Evolutionary conservation across 31 red algal species (phyloP).

Genomic region (Bonnemaisonia californica): DNA sequence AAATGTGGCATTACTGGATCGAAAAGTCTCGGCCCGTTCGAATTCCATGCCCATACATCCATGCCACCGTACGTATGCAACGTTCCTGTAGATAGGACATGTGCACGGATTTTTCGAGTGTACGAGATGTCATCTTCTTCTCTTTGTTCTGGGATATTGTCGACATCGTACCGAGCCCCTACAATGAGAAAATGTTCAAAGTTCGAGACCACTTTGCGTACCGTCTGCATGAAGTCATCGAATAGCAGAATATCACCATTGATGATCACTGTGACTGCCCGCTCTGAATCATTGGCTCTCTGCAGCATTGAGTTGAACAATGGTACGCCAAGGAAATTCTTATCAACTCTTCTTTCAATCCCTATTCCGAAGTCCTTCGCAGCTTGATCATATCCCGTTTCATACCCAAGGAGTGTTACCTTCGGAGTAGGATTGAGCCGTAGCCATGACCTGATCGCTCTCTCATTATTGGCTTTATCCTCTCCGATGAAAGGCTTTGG

Average conservation of each 20-base stretch:
- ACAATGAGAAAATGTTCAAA: slow-evolving; percentile 94
- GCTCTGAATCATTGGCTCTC: slow-evolving; percentile 83
- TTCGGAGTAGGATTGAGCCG: slow-evolving; percentile 74
- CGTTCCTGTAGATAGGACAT: slow-evolving; percentile 86
- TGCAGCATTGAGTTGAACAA: slow-evolving; percentile 97
- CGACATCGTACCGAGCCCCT: slow-evolving; percentile 97
- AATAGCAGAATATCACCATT: slow-evolving; percentile 98
- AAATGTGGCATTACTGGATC: slow-evolving; percentile 98
- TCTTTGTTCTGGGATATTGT: slow-evolving; percentile 75
- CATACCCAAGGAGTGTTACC: slow-evolving; percentile 87
- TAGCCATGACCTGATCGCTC: slow-evolving; percentile 96
- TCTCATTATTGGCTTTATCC: slow-evolving; percentile 81
- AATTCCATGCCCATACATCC: slow-evolving; percentile 99
- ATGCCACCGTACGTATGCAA: slow-evolving; percentile 99
- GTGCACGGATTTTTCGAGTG: slow-evolving; percentile 60
- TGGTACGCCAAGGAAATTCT: slow-evolving; percentile 97
- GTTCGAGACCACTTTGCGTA: slow-evolving; percentile 88
- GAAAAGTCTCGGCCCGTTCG: slow-evolving; percentile 84
- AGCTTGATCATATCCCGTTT: slow-evolving; percentile 91
- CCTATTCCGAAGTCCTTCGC: slow-evolving; percentile 75
- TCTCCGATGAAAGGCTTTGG: slow-evolving; percentile 98
- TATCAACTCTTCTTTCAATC: slow-evolving; percentile 93
- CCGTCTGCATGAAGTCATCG: slow-evolving; percentile 86
- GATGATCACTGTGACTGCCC: slow-evolving; percentile 86
- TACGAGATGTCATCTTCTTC: slow-evolving; percentile 71